These are phyloP conservation scores for Artemisia tridentata DNA, from an alignment of 129 eudicot species.

Conservation along the genomic window DNA sequence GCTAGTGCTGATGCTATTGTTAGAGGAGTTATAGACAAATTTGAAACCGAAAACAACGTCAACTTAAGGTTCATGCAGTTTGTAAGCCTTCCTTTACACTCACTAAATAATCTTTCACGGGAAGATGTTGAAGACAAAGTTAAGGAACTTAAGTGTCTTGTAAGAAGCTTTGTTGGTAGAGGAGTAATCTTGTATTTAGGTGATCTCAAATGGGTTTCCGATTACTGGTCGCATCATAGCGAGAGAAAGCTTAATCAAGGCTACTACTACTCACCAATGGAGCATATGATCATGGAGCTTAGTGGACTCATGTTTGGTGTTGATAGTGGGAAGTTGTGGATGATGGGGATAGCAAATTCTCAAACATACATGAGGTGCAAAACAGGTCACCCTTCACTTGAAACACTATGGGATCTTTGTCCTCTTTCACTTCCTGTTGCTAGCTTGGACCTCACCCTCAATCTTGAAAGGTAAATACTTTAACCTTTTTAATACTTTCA, in stretches of 20 bases:
- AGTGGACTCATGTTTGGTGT: slow-evolving; percentile 60
- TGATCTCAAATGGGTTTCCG: slow-evolving; percentile 85
- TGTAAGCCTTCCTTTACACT: slow-evolving; percentile 70
- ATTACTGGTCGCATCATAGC: slow-evolving; percentile 63
- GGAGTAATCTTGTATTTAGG: slow-evolving; percentile 83
- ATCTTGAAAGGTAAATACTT: slow-evolving; percentile 60
- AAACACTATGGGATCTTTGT: slow-evolving; percentile 77
- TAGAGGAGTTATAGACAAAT: slow-evolving; percentile 58
- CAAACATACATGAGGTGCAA: slow-evolving; percentile 67
- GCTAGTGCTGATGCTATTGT: slow-evolving; percentile 62
- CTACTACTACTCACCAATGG: slow-evolving; percentile 61
- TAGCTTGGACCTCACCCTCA: slow-evolving; percentile 72
- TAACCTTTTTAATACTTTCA: background rate
- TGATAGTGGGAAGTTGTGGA: slow-evolving; percentile 65
- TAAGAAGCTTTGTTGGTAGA: slow-evolving; percentile 58
- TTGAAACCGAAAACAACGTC: slow-evolving; percentile 58
- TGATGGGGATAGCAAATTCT: slow-evolving; percentile 73
- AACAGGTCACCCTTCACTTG: slow-evolving; percentile 71
- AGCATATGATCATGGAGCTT: slow-evolving; percentile 79
- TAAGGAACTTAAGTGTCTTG: slow-evolving; percentile 68
- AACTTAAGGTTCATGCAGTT: slow-evolving; percentile 65
- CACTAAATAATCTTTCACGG: slow-evolving; percentile 51
- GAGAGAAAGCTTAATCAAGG: slow-evolving; percentile 43
- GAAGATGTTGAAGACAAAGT: slow-evolving; percentile 66
- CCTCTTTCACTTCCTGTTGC: slow-evolving; percentile 69